A percentile compares a stretch with the other conserved stretches of the same genome.
Evolutionary conservation across 2,329 filamentous ascomycete genomes (phyloP).

Genomic region (Sclerotinia subarctica): DNA sequence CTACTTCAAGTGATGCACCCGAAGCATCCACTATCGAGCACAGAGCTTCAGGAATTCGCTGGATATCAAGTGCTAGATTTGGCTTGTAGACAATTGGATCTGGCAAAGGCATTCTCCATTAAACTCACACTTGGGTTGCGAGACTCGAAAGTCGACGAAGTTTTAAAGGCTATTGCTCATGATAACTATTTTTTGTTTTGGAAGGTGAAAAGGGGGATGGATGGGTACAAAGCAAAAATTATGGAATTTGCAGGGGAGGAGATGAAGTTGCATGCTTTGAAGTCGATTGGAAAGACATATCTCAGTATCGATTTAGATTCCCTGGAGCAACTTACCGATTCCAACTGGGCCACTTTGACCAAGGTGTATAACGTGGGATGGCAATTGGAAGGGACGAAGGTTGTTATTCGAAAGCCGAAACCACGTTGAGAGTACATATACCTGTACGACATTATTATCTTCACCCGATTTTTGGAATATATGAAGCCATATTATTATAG

Average conservation of each 20-base stretch:
- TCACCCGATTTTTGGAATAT: conserved; percentile 3
- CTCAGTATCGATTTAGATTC: conserved; percentile 65
- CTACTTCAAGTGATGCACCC: conserved; percentile 71
- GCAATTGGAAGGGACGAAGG: conserved; percentile 68
- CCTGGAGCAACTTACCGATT: conserved; percentile 65
- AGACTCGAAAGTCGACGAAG: conserved; percentile 65
- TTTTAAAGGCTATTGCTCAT: conserved; percentile 68
- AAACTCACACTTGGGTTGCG: conserved; percentile 58
- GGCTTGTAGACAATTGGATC: conserved; percentile 75
- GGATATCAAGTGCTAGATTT: conserved; percentile 83
- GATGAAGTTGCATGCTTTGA: conserved; percentile 74
- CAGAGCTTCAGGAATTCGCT: conserved; percentile 75
- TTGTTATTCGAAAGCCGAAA: conserved; percentile 70
- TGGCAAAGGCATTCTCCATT: conserved; percentile 69
- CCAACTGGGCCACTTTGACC: conserved; percentile 69
- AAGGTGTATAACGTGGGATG: conserved; percentile 75
- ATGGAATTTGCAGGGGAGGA: conserved; percentile 77
- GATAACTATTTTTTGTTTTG: conserved; percentile 84
- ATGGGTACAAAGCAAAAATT: conserved; percentile 75
- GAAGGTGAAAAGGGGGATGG: conserved; percentile 65
- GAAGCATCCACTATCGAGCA: conserved; percentile 61
- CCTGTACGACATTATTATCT: neutral
- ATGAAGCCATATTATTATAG: conserved; percentile 2
- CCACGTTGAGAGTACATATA: conserved; percentile 37
- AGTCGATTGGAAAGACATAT: conserved; percentile 83